Conservation (phyloP, 2,329 filamentous ascomycete species). For the Coniochaeta sp. region DNA sequence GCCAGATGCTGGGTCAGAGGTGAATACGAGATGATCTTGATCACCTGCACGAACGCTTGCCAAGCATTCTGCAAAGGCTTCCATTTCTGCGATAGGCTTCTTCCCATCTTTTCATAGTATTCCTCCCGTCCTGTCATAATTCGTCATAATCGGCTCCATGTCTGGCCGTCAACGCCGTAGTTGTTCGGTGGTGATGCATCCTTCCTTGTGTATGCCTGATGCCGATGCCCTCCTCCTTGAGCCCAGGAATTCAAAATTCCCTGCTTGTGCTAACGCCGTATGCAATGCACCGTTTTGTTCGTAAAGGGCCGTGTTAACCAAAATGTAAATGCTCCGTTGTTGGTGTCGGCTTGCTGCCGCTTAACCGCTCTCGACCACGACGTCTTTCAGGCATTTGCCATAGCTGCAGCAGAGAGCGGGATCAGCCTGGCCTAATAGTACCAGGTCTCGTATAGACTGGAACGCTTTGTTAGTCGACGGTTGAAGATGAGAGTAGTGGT, state of each 20-base stretch:
- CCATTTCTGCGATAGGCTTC: not conserved
- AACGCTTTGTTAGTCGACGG: not conserved
- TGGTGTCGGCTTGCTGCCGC: not conserved
- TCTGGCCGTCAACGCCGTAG: not conserved
- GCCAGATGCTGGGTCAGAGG: not conserved
- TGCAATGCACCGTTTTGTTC: not conserved
- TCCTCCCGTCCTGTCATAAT: not conserved
- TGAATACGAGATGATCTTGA: slow-evolving; percentile 8
- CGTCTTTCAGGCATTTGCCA: slow-evolving; percentile 42
- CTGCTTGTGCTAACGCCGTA: not conserved
- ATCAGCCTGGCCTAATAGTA: slow-evolving; percentile 38
- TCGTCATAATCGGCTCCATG: not conserved
- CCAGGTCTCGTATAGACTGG: slow-evolving; percentile 31
- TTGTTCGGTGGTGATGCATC: not conserved
- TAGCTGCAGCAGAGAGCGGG: slow-evolving; percentile 49
- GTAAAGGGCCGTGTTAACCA: not conserved
- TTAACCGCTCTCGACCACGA: slow-evolving; percentile 30
- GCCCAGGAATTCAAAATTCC: not conserved
- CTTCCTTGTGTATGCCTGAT: not conserved
- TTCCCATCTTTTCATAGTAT: too few species aligned
- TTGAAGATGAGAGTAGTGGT: not conserved
- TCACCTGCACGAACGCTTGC: slow-evolving; percentile 4
- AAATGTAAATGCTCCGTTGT: not conserved
- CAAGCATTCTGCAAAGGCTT: not conserved
- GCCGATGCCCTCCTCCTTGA: too few species aligned